phyloP scores from a whole-genome alignment of 129 eudicot genomes.

The Mikania micrantha region DNA sequence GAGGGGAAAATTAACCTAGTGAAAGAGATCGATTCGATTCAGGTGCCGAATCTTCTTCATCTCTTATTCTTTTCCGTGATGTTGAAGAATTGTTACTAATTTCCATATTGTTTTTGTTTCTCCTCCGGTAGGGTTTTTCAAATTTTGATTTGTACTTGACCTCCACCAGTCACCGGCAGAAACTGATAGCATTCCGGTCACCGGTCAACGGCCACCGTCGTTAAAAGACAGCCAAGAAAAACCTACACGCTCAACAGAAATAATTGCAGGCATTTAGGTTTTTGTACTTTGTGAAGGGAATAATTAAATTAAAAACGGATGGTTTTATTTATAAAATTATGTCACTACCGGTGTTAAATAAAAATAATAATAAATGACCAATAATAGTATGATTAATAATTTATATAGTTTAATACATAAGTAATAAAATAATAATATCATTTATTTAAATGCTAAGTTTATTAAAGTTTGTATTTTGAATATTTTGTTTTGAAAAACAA shows the following conservation, averaged over 20 bases:
- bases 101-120: neutral
- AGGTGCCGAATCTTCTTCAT: neutral
- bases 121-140: neutral
- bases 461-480: no score
- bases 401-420: no score
- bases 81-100: neutral
- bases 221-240: neutral
- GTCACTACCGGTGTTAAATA: no score
- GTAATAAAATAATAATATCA: no score
- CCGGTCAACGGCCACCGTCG: neutral
- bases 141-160: neutral
- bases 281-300: no score
- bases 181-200: neutral
- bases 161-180: neutral
- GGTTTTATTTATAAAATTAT: no score
- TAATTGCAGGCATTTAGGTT: neutral
- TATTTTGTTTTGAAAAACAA: no score
- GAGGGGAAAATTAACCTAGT: constrained; percentile 2
- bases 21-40: neutral
- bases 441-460: no score
- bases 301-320: no score
- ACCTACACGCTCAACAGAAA: no score
- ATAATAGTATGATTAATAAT: no score
- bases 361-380: no score
- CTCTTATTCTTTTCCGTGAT: constrained; percentile 7